Evolutionary conservation across 345 rosid genomes (phyloP), one percentile per base, ranked within the genome.

Genomic region (Salix purpurea): DNA sequence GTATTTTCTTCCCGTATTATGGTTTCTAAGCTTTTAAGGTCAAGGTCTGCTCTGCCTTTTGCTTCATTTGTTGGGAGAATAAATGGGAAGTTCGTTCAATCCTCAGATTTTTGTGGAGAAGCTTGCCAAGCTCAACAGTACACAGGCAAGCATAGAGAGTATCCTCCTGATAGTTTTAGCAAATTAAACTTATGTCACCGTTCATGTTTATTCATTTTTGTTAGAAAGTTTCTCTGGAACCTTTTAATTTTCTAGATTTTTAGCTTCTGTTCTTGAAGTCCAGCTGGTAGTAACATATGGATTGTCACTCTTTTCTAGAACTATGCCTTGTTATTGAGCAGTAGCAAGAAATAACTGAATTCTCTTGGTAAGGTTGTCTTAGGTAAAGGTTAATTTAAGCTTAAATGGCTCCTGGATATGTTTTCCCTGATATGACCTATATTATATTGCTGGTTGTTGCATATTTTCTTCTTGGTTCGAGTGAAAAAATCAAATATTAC

Each of bases 101-200:
- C 86, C 97, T 24, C 96, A 93, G 83, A 93, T 96, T 71, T 86
- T 96, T 75, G 88, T 90, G 74, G 99, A 96, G 60, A 96, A 96
- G 89, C 93, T 96, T 64, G 85, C 89, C 69, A 96, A 93, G 89
- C 99, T 96, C 82, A 93, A 93, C 84, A 89, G 60, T 73, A 80
- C 99, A 26, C 99, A 96, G 83, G 89, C 98, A 32, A 93, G 99
- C 94, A 96, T 96, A 70, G 99, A 96, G 85, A 96, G 99, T 96
- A 96, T 96, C 99, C 96, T 92, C 67, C 84, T 69, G 16, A 72
- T 73, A 65, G 72, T 19, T 40, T 37, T 67, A 65, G 7, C 66
- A 8, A 12, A 73, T 83, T 28, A 54, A 76, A 32, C 26, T 71
- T 68, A 34, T 69, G 8, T n/a, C 69, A 70, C 60, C 70, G 65